These are phyloP conservation scores for Fraxinus dipetala DNA, from an alignment of 305 asterid species.

Conservation along the genomic window DNA sequence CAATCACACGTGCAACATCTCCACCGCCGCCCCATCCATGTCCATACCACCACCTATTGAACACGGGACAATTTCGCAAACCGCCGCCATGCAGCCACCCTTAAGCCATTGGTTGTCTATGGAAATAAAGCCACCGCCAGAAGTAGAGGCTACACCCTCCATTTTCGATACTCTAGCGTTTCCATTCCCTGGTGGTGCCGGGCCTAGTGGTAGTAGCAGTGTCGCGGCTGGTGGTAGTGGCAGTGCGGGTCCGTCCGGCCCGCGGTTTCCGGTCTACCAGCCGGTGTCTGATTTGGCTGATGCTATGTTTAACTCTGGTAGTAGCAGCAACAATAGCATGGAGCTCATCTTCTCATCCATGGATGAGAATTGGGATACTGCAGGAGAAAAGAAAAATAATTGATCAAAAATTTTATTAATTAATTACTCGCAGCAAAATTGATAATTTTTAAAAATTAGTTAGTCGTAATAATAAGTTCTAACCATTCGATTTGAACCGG, in stretches of 20 bases:
- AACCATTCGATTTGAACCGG: background rate
- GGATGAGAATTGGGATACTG: constrained; percentile 59
- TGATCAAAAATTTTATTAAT: background rate
- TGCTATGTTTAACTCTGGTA: constrained; percentile 76
- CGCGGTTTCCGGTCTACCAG: constrained; percentile 35
- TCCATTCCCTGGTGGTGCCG: background rate
- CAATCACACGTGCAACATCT: constrained; percentile 61
- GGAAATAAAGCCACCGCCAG: constrained; percentile 33
- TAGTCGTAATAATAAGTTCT: background rate
- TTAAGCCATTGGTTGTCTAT: constrained; percentile 59
- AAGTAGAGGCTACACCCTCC: constrained; percentile 11
- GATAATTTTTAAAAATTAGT: background rate
- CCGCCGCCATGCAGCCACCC: constrained; percentile 20
- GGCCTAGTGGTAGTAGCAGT: constrained; percentile 15
- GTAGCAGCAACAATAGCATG: constrained; percentile 66
- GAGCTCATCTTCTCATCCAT: constrained; percentile 63
- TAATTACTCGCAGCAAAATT: background rate
- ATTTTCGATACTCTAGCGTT: constrained; percentile 10
- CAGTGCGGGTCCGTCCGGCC: constrained; percentile 30
- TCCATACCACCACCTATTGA: constrained; percentile 30
- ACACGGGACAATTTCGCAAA: constrained; percentile 16
- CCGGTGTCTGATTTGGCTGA: constrained; percentile 81
- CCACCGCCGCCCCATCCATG: constrained; percentile 61
- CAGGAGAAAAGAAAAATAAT: constrained; percentile 47
- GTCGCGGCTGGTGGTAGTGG: constrained; percentile 10